These are phyloP conservation scores for Auriculariales sp. DNA, from an alignment of 768 basidiomycete genomes.

Conservation along the genomic window DNA sequence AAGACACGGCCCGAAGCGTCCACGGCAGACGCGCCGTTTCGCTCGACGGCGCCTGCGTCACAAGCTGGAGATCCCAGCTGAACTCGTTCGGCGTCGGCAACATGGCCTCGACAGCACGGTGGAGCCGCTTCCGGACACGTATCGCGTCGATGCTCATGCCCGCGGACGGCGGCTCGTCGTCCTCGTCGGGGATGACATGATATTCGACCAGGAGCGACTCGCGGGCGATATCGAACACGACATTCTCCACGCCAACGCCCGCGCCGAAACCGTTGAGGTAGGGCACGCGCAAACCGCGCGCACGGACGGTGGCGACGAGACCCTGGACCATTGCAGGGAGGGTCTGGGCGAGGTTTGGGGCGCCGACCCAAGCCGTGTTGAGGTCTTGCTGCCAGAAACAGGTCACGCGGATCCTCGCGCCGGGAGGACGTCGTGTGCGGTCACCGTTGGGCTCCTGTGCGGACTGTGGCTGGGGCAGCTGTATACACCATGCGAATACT, in stretches of 20 bases:
- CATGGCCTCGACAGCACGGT: conserved; percentile 68
- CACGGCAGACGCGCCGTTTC: conserved; percentile 62
- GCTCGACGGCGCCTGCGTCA: conserved; percentile 58
- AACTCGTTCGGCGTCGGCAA: conserved; percentile 43
- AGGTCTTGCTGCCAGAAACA: conserved; percentile 96
- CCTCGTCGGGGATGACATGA: conserved; percentile 57
- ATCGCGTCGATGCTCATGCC: conserved; percentile 27
- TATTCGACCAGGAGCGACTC: conserved; percentile 77
- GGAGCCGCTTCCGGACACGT: conserved; percentile 54
- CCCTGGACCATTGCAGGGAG: conserved; percentile 76
- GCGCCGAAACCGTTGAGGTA: conserved; percentile 65
- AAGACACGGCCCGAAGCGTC: conserved; percentile 21
- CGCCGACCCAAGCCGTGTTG: conserved; percentile 72
- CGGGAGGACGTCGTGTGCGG: conserved; percentile 11
- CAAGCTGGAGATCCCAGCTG: conserved; percentile 79
- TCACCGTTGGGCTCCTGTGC: conserved; percentile 22
- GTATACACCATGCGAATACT: conserved; percentile 94
- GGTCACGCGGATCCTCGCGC: conserved; percentile 53
- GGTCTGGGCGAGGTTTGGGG: conserved; percentile 57
- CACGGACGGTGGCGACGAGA: conserved; percentile 64
- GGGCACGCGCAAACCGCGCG: conserved; percentile 62
- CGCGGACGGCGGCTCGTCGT: conserved; percentile 31
- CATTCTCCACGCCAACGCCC: conserved; percentile 65
- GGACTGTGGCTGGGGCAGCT: conserved; percentile 22
- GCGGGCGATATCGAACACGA: conserved; percentile 68